Evolutionary conservation across 495 filamentous ascomycete species (phyloP), one percentile per base, ranked within the genome.

Genomic region (Staphylotrichum longicolle): DNA sequence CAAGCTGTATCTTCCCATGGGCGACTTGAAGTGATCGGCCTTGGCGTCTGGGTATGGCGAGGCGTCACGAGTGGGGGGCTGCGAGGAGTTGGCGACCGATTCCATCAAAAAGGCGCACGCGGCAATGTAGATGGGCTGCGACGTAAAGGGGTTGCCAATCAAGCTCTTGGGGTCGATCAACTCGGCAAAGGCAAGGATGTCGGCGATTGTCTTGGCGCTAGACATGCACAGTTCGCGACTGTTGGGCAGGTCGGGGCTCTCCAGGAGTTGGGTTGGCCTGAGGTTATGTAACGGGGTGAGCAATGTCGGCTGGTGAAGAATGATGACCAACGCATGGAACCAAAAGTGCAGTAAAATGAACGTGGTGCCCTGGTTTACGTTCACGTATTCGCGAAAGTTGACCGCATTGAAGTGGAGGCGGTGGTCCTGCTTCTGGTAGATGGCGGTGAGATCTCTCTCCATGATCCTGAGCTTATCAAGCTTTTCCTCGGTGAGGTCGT

Each of bases 281-380:
- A 78, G 73, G 15, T 85, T 87, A 54, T 88, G 89, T 63, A 91
- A 90, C 1, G 86, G 88, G 61, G 91, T 86, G 35, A 94, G 77
- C 6, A 94, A 72, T 1, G 89, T 91, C 2, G 91, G 91, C 61
- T 91, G 89, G 68, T 95, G 89, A 9, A 95, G 80, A 8, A 95
- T 79, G 40, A 93, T 89, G 58, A 95, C 91, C 45, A 93, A 74
- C 0, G 91, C 89, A 66, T 95, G 91, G 66, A 93, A 93, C 91
- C 91, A 95, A 69, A 93, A 91, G 69, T 95, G 91, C 35, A 93
- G 77, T n/a, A 95, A 80, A 56, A 93, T 88, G 61, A 93, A 95
- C 50, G 89, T 92, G 10, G 89, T 89, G 34, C 90, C 88, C 62
- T 93, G 88, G 44, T 88, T 85, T 35, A 82, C 82, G 67, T 86